Evolutionary conservation across 1,284 basidiomycete species (phyloP), one percentile per base, ranked within the genome.

Genomic region (Rhodotorula mucilaginosa): DNA sequence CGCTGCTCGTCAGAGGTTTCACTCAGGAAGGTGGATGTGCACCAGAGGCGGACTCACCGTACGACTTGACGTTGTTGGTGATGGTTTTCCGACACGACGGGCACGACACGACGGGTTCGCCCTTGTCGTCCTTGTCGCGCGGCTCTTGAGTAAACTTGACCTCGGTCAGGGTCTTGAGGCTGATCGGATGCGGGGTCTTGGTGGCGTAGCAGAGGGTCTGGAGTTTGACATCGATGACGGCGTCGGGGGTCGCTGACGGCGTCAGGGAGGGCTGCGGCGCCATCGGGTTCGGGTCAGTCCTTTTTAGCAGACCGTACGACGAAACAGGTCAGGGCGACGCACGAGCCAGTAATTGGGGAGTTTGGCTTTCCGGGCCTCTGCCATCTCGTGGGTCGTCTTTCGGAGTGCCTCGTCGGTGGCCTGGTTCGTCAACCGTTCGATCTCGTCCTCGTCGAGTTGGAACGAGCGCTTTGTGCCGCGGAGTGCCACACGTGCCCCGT

Each of bases 311-410:
- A 34, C 34, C 34, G 8, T 8, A 5, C 34, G 34, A 34, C 34
- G 34, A 34, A 34, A 5, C 6, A 34, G 34, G 57, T 26, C 15
- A 19, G 29, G 39, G 34, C 34, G 23, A 69, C 75, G 46, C 39
- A 77, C 77, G 58, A 97, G 84, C 94, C 94, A 97, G 80, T 96
- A 98, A 77, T 95, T 92, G 0, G 94, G 93, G 12, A 97, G 85
- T 80, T 96, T 96, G 69, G 88, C 86, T 71, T 89, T 90, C 64
- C 95, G 83, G 5, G 89, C 86, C 72, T 93, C 92, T 0, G 88
- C 88, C 78, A 82, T 76, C 80, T 97, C 94, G 39, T 85, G 85
- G 79, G 93, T 91, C 57, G 97, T 92, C 76, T 88, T 83, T 46
- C 85, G 86, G 62, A 93, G 82, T 0, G 94, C 94, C 26, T 87